A percentile compares a stretch with the other conserved stretches of the same genome.
These are phyloP conservation scores for Pneumocystis sp. DNA, from an alignment of 1,139 yeast genomes.

Conservation along the genomic window DNA sequence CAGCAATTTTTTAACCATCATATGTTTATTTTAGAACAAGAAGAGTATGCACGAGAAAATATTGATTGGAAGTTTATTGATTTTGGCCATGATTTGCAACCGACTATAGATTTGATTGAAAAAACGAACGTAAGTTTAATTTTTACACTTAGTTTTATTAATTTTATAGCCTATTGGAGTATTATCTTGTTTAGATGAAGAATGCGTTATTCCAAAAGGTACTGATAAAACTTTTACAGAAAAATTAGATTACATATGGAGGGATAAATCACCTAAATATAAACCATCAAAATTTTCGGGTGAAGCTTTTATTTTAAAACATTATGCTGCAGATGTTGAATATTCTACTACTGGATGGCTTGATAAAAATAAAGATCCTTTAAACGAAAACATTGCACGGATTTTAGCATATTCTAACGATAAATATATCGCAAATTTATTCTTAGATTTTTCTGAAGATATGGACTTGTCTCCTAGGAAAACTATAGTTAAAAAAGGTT, in stretches of 20 bases:
- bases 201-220: constrained; percentile 86
- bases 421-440: constrained; percentile 35
- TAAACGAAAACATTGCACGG: constrained; percentile 58
- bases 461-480: constrained; percentile 11
- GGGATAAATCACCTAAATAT: constrained; percentile 44
- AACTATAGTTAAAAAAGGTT: constrained; percentile 26
- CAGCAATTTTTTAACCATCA: constrained; percentile 97
- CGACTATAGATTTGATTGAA: constrained; percentile 86
- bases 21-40: constrained; percentile 91
- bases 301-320: constrained; percentile 56
- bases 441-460: constrained; percentile 23
- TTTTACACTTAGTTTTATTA: background rate
- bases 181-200: constrained; percentile 83
- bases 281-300: constrained; percentile 43
- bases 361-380: constrained; percentile 86
- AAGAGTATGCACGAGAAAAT: constrained; percentile 82
- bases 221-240: constrained; percentile 72
- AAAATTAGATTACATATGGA: constrained; percentile 54
- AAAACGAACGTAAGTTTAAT: constrained; percentile 26
- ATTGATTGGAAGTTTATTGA: constrained; percentile 95
- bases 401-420: constrained; percentile 45
- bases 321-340: constrained; percentile 92
- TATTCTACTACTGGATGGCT: constrained; percentile 88
- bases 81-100: constrained; percentile 91
- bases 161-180: constrained; percentile 54